Evolutionary conservation across 305 asterid genomes (phyloP), one percentile per base, ranked within the genome.

Genomic region (Fraxinus albicans): DNA sequence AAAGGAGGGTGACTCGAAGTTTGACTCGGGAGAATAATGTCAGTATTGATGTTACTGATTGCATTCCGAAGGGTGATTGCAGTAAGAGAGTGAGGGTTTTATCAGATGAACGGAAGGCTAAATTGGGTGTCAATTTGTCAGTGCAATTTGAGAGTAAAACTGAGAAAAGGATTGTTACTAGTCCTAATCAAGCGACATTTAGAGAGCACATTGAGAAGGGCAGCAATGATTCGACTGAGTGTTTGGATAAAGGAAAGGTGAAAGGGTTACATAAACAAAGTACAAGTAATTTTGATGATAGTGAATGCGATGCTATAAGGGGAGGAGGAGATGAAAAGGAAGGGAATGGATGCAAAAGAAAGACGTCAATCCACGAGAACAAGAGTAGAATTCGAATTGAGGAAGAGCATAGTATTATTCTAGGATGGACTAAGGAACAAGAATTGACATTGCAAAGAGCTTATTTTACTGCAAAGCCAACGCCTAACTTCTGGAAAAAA

Each of bases 401-500:
- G 60, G 89, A 87, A 84, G 93, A 78, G 83, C 81, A 58, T 15
- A 75, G 78, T 76, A 31, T 33, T 82, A 79, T 76, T 58, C 83
- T 77, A 9, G 95, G 95, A 79, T 96, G 99, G 99, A 96, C 89
- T 9, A 74, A 82, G 83, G 91, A 96, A 78, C 98, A 94, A 89
- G 99, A 92, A 67, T 21, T 85, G 80, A 92, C 92, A 4, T 85
- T 96, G 84, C 90, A 84, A 63, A 91, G 85, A 69, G 98, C 98
- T 81, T 96, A 94, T 89, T 93, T 93, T 85, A 84, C 95, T 8
- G 92, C 92, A 40, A 94, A 88, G 89, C 95, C 98, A 34, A 96
- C 98, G 1, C 99, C 98, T 85, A 92, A 86, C 27, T 96, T 96
- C 87, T 96, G 98, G 98, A 94, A 96, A 92, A 89, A 90, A 85